Base-by-base conservation (phyloP, 106 monocot genomes). In the Amphibolis antarctica region DNA sequence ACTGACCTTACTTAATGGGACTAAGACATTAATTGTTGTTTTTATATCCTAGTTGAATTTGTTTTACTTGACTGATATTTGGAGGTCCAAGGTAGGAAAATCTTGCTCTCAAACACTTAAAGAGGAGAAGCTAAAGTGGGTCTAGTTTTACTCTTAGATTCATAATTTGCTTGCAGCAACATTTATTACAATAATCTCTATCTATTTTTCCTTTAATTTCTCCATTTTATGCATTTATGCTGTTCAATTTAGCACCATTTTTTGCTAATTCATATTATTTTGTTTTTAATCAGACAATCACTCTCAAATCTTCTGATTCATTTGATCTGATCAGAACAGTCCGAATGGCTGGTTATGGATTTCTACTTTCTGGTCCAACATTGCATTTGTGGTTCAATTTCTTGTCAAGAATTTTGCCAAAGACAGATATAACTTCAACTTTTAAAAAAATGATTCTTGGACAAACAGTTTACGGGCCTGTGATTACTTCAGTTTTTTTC, bases 361-460 rank as follows among this genome's bases (percentile, higher is more conserved):
- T 82, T 56, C 63, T 89, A 48, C 19, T 94, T 52, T 81, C 88
- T 28, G 93, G 93, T 46, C 83, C 93, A 30, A 77, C 89, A 24
- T 73, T 94, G 66, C 93, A 94, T 80, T 70, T 83, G 46, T 94
- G 93, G 93, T 94, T 86, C 71, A 94, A 94, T 74, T 89, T 86
- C 21, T 46, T 85, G 50, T 86, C 89, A 55, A 89, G 62, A 65
- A 57, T 89, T 66, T 43, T 94, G 24, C 89, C 93, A 24, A 89
- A 86, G 65, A 68, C 73, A 42, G 93, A 94, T 72, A 44, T 94
- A n/a, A 7, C 77, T 51, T 89, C 36, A 62, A 89, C 89, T 29
- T 78, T 94, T 11, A 94, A 83, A 77, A 94, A 94, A 72, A 83
- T 94, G 81, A 46, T 83, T 64, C 55, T 89, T 47, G 93, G 86